These are phyloP conservation scores for Hygrophoropsis aurantiaca DNA, from an alignment of 768 basidiomycete species.

Conservation along the genomic window DNA sequence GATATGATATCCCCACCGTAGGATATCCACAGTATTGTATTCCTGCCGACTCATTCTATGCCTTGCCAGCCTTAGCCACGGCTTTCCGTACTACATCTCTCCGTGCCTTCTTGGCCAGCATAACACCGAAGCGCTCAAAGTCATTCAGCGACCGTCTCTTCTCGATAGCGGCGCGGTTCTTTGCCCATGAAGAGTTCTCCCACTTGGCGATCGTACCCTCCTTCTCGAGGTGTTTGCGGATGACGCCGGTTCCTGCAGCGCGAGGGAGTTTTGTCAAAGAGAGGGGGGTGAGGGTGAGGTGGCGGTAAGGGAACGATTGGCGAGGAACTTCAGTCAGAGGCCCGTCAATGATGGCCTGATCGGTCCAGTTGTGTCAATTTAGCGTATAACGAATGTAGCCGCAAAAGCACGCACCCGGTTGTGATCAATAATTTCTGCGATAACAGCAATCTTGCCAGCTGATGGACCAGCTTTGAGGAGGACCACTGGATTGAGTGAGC, in stretches of 20 bases:
- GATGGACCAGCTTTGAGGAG: slow-evolving; percentile 89
- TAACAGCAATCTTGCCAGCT: slow-evolving; percentile 88
- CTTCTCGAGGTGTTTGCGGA: slow-evolving; percentile 88
- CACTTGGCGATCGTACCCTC: slow-evolving; percentile 84
- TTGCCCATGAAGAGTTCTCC: slow-evolving; percentile 85
- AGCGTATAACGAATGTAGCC: background rate
- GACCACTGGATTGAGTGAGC: slow-evolving; percentile 52
- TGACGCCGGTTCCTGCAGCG: slow-evolving; percentile 74
- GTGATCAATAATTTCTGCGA: slow-evolving; percentile 98
- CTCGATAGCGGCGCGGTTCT: slow-evolving; percentile 75
- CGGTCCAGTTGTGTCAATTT: background rate
- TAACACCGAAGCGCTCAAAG: slow-evolving; percentile 88
- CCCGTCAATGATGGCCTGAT: slow-evolving; percentile 92
- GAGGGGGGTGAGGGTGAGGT: slow-evolving; percentile 88
- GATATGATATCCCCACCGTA: slow-evolving; percentile 5
- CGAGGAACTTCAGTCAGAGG: slow-evolving; percentile 90
- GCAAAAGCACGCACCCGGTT: slow-evolving; percentile 70
- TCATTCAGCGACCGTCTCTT: slow-evolving; percentile 79
- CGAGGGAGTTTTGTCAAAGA: slow-evolving; percentile 83
- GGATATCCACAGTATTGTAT: background rate
- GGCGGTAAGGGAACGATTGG: slow-evolving; percentile 88
- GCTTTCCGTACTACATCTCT: slow-evolving; percentile 76
- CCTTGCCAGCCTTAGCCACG: slow-evolving; percentile 56
- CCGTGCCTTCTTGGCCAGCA: slow-evolving; percentile 87
- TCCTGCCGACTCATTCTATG: slow-evolving; percentile 23